phyloP scores from a whole-genome alignment of 306 rosid genomes.

The Fragaria iinumae region DNA sequence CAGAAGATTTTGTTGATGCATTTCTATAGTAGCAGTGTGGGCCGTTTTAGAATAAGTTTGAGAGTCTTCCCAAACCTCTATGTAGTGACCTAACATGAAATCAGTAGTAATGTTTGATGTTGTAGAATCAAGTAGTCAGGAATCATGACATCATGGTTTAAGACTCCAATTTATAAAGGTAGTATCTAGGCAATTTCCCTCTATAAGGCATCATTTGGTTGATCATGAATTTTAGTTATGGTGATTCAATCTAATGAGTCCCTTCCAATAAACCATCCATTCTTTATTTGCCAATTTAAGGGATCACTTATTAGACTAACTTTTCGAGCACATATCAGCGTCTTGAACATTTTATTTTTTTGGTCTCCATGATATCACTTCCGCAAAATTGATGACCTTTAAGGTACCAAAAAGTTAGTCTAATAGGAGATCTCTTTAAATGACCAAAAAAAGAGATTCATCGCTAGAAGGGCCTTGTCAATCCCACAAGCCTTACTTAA shows the following conservation, averaged over 20 bases:
- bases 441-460: background rate
- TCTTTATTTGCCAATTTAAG: background rate
- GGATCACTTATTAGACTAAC: background rate
- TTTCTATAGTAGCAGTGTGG: background rate
- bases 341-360: too few species aligned
- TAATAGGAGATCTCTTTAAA: too few species aligned
- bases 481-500: background rate
- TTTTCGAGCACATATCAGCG: background rate
- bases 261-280: background rate
- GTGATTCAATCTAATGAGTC: background rate
- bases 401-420: background rate
- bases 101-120: background rate
- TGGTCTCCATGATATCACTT: background rate
- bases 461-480: too few species aligned
- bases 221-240: background rate
- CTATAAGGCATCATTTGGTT: background rate
- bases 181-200: background rate
- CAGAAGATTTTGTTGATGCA: background rate
- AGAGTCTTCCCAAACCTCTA: background rate
- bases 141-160: background rate
- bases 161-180: background rate
- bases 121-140: background rate
- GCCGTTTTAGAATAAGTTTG: background rate
- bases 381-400: background rate
- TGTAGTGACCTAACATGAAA: background rate